Conservation (phyloP, 139 green algal genomes). For the Mychonastes homosphaera region DNA sequence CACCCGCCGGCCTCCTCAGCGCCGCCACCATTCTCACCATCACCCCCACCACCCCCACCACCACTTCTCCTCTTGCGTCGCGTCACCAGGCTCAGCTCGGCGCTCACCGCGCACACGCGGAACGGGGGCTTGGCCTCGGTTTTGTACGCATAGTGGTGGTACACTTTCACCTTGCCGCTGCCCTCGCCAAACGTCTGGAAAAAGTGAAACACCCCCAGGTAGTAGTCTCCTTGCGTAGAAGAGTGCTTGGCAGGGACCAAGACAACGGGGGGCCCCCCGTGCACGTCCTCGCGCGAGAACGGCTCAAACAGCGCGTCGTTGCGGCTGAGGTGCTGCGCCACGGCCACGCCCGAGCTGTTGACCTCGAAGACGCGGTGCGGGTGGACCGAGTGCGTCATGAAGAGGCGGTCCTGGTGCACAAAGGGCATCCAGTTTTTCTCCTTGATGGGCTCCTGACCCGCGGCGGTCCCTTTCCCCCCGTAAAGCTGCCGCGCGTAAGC, state of each 20-base stretch:
- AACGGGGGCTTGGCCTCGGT: constrained; percentile 5
- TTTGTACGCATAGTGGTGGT: constrained; percentile 19
- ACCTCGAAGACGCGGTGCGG: constrained; percentile 17
- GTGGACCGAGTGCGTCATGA: constrained; percentile 15
- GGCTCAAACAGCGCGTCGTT: constrained; percentile 5
- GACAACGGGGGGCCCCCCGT: constrained; percentile 12
- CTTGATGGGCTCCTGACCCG: neutral
- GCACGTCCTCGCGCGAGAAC: constrained; percentile 15
- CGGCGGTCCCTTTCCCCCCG: neutral
- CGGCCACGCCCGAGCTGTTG: constrained; percentile 2
- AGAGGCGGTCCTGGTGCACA: constrained; percentile 11
- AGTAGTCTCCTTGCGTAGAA: constrained; percentile 4
- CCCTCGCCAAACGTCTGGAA: constrained; percentile 24
- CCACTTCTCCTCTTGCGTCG: constrained; percentile 1
- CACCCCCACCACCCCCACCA: neutral
- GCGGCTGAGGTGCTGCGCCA: constrained; percentile 14
- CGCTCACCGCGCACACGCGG: neutral
- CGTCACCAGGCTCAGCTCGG: constrained; percentile 2
- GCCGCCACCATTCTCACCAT: neutral
- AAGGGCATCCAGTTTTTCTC: constrained; percentile 29
- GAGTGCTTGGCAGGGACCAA: constrained; percentile 1
- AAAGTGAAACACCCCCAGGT: constrained; percentile 20
- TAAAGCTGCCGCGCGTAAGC: neutral
- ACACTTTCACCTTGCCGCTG: constrained; percentile 18
- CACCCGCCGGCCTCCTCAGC: neutral